A percentile compares a stretch with the other conserved stretches of the same genome.
Conservation (phyloP, 768 basidiomycete genomes). For the Lactarius pseudohatsudake region DNA sequence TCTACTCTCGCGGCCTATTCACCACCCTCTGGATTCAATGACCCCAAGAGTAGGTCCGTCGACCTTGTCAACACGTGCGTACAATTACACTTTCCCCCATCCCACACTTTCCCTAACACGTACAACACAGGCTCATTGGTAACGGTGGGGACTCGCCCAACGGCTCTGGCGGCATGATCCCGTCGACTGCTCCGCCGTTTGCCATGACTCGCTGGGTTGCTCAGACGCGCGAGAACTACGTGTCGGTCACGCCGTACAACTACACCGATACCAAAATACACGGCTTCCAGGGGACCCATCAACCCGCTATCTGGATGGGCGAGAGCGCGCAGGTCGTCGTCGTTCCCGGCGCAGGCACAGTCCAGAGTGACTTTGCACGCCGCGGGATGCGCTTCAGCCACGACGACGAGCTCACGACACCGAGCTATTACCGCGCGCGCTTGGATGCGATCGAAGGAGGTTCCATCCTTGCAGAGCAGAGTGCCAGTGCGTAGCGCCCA, state of each 20-base stretch:
- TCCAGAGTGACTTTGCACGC: constrained; percentile 56
- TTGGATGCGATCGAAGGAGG: constrained; percentile 54
- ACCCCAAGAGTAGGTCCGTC: constrained; percentile 41
- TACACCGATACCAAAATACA: constrained; percentile 58
- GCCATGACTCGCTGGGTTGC: constrained; percentile 88
- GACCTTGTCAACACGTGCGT: constrained; percentile 50
- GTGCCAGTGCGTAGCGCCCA: constrained; percentile 50
- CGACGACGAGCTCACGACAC: constrained; percentile 51
- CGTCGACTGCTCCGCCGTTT: constrained; percentile 74
- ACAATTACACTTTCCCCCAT: neutral
- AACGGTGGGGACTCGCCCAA: constrained; percentile 72
- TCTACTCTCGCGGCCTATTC: constrained; percentile 11
- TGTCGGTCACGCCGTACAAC: constrained; percentile 71
- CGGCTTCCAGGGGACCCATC: constrained; percentile 78
- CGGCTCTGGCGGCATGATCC: constrained; percentile 76
- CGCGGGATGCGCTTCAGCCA: constrained; percentile 56
- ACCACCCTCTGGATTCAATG: constrained; percentile 29
- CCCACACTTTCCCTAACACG: neutral
- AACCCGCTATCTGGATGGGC: constrained; percentile 90
- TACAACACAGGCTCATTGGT: constrained; percentile 55
- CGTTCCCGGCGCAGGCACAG: constrained; percentile 52
- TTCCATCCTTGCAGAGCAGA: constrained; percentile 55
- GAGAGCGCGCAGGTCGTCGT: constrained; percentile 66
- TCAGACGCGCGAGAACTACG: constrained; percentile 74
- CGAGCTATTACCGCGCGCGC: constrained; percentile 57